A percentile compares a stretch with the other conserved stretches of the same genome.
phyloP scores from a whole-genome alignment of 257 asterid species.

The Paulownia fortunei region DNA sequence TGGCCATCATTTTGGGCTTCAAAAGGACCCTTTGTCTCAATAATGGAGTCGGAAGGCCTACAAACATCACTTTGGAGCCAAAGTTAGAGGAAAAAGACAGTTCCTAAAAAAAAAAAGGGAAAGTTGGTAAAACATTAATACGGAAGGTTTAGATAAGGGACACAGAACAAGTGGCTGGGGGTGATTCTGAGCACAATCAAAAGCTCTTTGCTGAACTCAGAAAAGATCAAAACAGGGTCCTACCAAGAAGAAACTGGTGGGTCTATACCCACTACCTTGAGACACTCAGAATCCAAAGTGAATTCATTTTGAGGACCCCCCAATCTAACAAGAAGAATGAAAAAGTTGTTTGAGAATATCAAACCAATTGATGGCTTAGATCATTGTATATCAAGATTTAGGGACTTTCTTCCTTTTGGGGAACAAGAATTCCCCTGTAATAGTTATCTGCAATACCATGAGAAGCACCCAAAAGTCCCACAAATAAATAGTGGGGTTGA shows the following conservation, averaged over 20 bases:
- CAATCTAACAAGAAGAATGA: conserved; percentile 24
- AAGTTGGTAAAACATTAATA: conserved; percentile 32
- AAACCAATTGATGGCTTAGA: conserved; percentile 37
- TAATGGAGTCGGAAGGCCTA: conserved; percentile 55
- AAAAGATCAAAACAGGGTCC: conserved; percentile 44
- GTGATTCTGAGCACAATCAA: conserved; percentile 40
- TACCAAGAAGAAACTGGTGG: conserved; percentile 47
- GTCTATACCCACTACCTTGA: conserved; percentile 39
- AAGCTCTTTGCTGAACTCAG: conserved; percentile 30
- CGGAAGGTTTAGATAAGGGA: conserved; percentile 20
- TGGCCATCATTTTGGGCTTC: conserved; percentile 43
- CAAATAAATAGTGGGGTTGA: background rate
- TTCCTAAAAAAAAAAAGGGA: background rate
- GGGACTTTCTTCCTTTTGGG: conserved; percentile 70
- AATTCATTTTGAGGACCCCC: conserved; percentile 47
- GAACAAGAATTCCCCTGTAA: conserved; percentile 46
- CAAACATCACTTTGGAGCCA: conserved; percentile 20
- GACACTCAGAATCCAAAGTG: conserved; percentile 39
- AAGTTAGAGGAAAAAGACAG: conserved; percentile 18
- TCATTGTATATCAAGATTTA: conserved; percentile 38
- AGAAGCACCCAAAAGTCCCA: conserved; percentile 7
- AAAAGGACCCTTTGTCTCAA: conserved; percentile 41
- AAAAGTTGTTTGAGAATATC: conserved; percentile 43
- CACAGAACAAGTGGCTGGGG: conserved; percentile 56
- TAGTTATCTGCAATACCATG: conserved; percentile 22